Base-by-base conservation (phyloP, 2,329 filamentous ascomycete species). In the Samsoniella hepiali region DNA sequence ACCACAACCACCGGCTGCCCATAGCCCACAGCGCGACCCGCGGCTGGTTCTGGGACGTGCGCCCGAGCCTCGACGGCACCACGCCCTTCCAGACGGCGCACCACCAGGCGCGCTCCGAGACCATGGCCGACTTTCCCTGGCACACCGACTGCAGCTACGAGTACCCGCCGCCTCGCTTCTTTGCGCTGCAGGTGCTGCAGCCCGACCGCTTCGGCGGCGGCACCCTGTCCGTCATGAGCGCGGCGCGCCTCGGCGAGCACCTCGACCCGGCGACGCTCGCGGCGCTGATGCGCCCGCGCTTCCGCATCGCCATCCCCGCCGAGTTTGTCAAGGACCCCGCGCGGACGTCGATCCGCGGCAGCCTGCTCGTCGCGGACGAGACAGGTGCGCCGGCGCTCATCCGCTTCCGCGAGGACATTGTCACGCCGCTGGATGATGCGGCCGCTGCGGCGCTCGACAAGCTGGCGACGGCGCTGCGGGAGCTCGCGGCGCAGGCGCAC, bases 71-170 rank as follows among this genome's bases (percentile, higher is more conserved):
- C 0, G 17, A 3, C 34, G n/a, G 17, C 9, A 56, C 63, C 8
- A 62, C 57, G 13, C 69, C 34, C 31, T 73, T 72, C 55, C 73
- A 77, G 57, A 59, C 57, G 50, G 69, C 71, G 38, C 65, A 68
- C 22, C 70, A 75, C 32, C 75, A 73, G 22, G 78, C 77, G 0
- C 70, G 76, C 0, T 77, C 75, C 0, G 77, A 80, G 64, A 80
- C 78, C 0, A 78, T 77, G 75, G 64, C 73, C 0, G 68, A 75
- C 1, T 80, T 79, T 34, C 74, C 77, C 0, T 80, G 78, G 78
- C 78, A 79, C 54, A 79, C 76, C 0, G 77, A 79, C 55, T 79
- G 78, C 67, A 78, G 76, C 65, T 79, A 79, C 54, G 78, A 79
- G 55, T 58, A 71, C 1, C 64, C 66, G 0, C 70, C 75, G 1